Evolutionary conservation across 2,329 filamentous ascomycete genomes (phyloP), one percentile per base, ranked within the genome.

Genomic region (Paraphaeosphaeria sporulosa): DNA sequence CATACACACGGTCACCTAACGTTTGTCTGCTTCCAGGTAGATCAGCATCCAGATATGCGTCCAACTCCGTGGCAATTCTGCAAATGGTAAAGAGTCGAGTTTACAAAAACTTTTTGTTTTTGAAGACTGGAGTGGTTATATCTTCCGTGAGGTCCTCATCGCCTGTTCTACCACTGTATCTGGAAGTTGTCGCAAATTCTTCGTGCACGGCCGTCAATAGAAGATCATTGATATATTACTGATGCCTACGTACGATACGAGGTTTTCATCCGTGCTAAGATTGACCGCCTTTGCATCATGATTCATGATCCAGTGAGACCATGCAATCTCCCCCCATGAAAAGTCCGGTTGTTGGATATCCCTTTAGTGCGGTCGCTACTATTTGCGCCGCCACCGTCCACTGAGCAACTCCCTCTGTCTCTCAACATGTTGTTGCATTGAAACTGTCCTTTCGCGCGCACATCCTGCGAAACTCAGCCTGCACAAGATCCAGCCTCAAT

Each of bases 401-500:
- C 17, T 6, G 38, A 40, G 17, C 17, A 40, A n/a, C n/a, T 40
- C 15, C n/a, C 12, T 25, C n/a, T 4, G 13, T 25, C 25, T 60
- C 27, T 43, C 38, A 53, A 12, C n/a, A 9, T 27, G 19, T 9
- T 27, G 17, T 23, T 9, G n/a, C 49, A 36, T 30, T 53, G 21
- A 49, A 55, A 23, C 64, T 64, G 32, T 67, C 61, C 36, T 50
- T 57, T 47, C 60, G 56, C 62, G 60, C 10, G 19, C 61, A 66
- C 46, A 50, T 49, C n/a, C 46, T 48, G 52, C 58, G 60, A 34
- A 74, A 62, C 60, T 73, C 63, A 36, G 57, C 55, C 65, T 71
- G 65, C 12, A 75, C 44, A 1, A 58, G 65, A 8, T 66, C 63
- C 52, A 73, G 60, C 38, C 70, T 68, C 48, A 76, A 32, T 13